These are phyloP conservation scores for Microdochium trichocladiopsis DNA, from an alignment of 2,329 filamentous ascomycete species.

Conservation along the genomic window DNA sequence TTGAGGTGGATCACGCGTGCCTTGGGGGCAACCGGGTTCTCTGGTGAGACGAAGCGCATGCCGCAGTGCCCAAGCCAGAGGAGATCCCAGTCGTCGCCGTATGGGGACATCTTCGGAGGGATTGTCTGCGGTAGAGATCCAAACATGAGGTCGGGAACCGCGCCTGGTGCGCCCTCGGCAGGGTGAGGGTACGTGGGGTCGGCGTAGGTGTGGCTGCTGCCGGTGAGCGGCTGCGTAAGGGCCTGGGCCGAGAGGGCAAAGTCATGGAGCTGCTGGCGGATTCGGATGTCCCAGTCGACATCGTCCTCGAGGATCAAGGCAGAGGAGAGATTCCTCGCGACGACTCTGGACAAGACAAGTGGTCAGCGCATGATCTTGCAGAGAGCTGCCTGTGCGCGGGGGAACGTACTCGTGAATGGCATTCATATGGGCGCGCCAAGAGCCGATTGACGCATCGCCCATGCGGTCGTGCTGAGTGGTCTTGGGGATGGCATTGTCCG, in stretches of 20 bases:
- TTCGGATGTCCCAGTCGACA: slow-evolving; percentile 37
- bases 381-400: not conserved
- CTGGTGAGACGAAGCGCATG: slow-evolving; percentile 14
- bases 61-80: slow-evolving; percentile 42
- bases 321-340: slow-evolving; percentile 32
- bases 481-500: slow-evolving; percentile 27
- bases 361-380: not conserved
- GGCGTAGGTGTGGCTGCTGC: slow-evolving; percentile 8
- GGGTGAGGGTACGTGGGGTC: slow-evolving; percentile 18
- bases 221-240: slow-evolving; percentile 10
- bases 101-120: slow-evolving; percentile 26
- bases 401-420: slow-evolving; percentile 21
- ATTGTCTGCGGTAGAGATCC: slow-evolving; percentile 8
- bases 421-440: slow-evolving; percentile 32
- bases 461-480: slow-evolving; percentile 21
- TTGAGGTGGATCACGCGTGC: slow-evolving; percentile 16
- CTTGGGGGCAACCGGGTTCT: slow-evolving; percentile 7
- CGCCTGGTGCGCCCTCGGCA: not conserved
- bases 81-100: slow-evolving; percentile 42
- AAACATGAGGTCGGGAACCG: slow-evolving; percentile 9
- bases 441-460: slow-evolving; percentile 18
- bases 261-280: slow-evolving; percentile 30
- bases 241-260: slow-evolving; percentile 13
- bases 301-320: slow-evolving; percentile 40
- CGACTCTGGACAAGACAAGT: slow-evolving; percentile 22